These are phyloP conservation scores for Aureoboletus auriporus DNA, from an alignment of 768 basidiomycete species.

Conservation along the genomic window DNA sequence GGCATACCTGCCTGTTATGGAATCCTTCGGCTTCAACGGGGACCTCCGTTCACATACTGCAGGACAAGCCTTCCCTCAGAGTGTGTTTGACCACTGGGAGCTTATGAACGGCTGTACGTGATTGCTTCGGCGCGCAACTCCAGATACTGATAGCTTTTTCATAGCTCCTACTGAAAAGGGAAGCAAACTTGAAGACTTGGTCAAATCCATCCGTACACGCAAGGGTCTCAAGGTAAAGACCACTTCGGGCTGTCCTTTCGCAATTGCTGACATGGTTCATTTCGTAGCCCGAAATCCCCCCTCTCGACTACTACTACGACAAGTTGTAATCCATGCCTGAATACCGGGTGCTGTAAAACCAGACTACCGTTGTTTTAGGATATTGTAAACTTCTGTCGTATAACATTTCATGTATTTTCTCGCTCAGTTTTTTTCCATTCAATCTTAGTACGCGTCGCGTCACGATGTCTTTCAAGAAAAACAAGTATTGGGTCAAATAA, in stretches of 20 bases:
- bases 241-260: background rate
- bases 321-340: constrained; percentile 55
- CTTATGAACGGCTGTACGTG: constrained; percentile 73
- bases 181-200: constrained; percentile 85
- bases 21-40: constrained; percentile 97
- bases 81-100: constrained; percentile 93
- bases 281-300: constrained; percentile 76
- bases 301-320: constrained; percentile 91
- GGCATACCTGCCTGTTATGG: constrained; percentile 88
- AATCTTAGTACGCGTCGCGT: no score
- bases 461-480: no score
- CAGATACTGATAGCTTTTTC: constrained; percentile 5
- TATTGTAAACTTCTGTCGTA: constrained; percentile 18
- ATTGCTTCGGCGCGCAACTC: background rate
- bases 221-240: constrained; percentile 87
- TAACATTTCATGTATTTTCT: constrained; percentile 16
- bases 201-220: constrained; percentile 76
- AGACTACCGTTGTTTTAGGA: constrained; percentile 4
- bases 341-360: constrained; percentile 4
- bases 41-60: constrained; percentile 88
- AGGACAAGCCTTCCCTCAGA: constrained; percentile 98
- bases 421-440: background rate
- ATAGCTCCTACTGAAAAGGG: constrained; percentile 81
- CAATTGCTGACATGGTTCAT: constrained; percentile 9
- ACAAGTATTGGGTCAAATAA: no score